Evolutionary conservation across 139 green algal genomes (phyloP), one percentile per base, ranked within the genome.

Genomic region (Yamagishiella unicocca): DNA sequence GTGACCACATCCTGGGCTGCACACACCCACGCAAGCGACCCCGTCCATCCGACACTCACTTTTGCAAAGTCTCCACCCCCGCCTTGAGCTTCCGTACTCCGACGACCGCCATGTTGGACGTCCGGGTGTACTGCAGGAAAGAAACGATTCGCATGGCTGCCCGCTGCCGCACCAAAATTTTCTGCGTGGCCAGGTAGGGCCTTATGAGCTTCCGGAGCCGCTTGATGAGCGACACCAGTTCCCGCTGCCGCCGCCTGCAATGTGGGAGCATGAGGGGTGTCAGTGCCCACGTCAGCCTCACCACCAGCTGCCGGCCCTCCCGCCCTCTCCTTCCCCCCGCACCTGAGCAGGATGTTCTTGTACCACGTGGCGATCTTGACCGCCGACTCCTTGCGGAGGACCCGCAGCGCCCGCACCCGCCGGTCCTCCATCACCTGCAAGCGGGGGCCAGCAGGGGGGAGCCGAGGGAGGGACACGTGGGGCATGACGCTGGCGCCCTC

Each of bases 301-400:
- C 35, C 7, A 22, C 35, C 35, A 33, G 21, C 3, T 38, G 19
- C 8, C 58, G 17, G 17, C n/a, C 29, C 62, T 19, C n/a, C 29
- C 29, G 29, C n/a, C 29, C 62, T n/a, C 62, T n/a, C 29, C 29
- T 24, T 19, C 62, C 24, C 37, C 2, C 27, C 82, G 0, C 86
- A 77, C 86, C 70, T 67, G 6, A 85, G 43, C 33, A 90, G 71
- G 9, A 90, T n/a, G 22, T 27, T 29, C 78, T 87, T 87, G 86
- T 90, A 90, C 86, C 86, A 90, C n/a, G 86, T 79, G 22, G 86
- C 86, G 42, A 90, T 90, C 67, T 74, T 81, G 29, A 90, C 54
- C 21, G 86, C 86, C 40, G 78, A 70, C 78, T 62, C 58, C 78
- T 87, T 87, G 27, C 78, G 86, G 42, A 90, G 8, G 29, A 68